phyloP scores from a whole-genome alignment of 805 yeast species.

The Sugiyamaella marilandica region DNA sequence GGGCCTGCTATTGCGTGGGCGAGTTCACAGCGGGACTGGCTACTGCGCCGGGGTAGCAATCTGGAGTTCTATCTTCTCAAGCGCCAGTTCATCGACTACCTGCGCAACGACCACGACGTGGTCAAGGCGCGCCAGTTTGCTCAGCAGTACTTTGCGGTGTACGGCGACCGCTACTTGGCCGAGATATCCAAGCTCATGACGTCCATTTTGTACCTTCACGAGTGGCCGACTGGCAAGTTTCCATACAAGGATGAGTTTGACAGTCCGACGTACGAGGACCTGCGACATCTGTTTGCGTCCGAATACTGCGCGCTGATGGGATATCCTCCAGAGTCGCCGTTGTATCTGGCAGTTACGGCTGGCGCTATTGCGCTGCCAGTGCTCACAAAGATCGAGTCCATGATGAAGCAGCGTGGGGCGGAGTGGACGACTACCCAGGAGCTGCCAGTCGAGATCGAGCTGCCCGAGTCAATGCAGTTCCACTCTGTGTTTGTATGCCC shows the following conservation, averaged over 20 bases:
- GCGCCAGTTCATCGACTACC: conserved; percentile 36
- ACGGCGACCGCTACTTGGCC: conserved; percentile 38
- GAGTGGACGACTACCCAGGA: conserved; percentile 58
- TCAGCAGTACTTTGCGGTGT: conserved; percentile 36
- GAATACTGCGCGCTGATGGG: conserved; percentile 49
- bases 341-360: conserved; percentile 46
- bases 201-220: conserved; percentile 30
- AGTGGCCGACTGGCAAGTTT: conserved; percentile 18
- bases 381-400: conserved; percentile 45
- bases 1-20: conserved; percentile 51
- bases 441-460: conserved; percentile 54
- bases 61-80: conserved; percentile 44
- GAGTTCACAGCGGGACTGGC: conserved; percentile 22
- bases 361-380: conserved; percentile 52
- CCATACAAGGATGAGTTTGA: conserved; percentile 26
- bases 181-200: conserved; percentile 44
- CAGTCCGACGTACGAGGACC: conserved; percentile 30
- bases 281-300: conserved; percentile 38
- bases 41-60: conserved; percentile 37
- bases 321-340: conserved; percentile 49
- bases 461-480: conserved; percentile 50
- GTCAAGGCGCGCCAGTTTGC: conserved; percentile 39
- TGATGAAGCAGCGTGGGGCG: conserved; percentile 37
- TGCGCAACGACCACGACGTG: conserved; percentile 24
- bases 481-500: conserved; percentile 72